A percentile compares a stretch with the other conserved stretches of the same genome.
phyloP scores from a whole-genome alignment of 768 basidiomycete species.

The Boletus speciosus region DNA sequence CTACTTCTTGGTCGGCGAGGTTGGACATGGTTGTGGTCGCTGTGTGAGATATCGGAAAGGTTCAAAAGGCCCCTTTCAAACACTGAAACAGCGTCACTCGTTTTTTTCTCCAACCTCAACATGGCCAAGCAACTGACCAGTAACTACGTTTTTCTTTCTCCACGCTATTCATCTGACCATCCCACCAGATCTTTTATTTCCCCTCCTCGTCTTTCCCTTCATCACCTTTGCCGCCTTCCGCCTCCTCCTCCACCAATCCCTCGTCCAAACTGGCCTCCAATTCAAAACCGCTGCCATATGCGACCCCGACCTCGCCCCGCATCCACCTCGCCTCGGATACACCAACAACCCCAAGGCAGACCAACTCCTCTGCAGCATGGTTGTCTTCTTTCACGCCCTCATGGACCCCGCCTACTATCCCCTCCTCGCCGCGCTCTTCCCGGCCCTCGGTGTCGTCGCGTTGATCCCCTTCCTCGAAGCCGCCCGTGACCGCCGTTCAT shows the following conservation, averaged over 20 bases:
- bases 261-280: slow-evolving; percentile 11
- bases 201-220: slow-evolving; percentile 19
- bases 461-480: slow-evolving; percentile 47
- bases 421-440: slow-evolving; percentile 13
- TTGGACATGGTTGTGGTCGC: slow-evolving; percentile 4
- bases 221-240: slow-evolving; percentile 9
- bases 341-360: slow-evolving; percentile 39
- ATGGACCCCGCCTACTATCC: slow-evolving; percentile 16
- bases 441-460: slow-evolving; percentile 15
- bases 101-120: not conserved
- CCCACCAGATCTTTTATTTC: slow-evolving; percentile 13
- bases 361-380: slow-evolving; percentile 39
- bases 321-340: slow-evolving; percentile 39
- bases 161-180: not conserved
- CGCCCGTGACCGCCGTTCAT: slow-evolving; percentile 35
- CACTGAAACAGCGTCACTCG: too few species aligned
- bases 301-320: slow-evolving; percentile 8
- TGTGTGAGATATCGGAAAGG: not conserved
- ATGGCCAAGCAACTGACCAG: slow-evolving; percentile 5
- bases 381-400: slow-evolving; percentile 44
- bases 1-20: slow-evolving; percentile 9
- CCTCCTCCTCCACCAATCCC: slow-evolving; percentile 12
- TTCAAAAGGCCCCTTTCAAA: not conserved
- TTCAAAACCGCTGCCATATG: slow-evolving; percentile 34
- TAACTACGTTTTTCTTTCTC: not conserved